A percentile compares a stretch with the other conserved stretches of the same genome.
Conservation (phyloP, 257 asterid species). For the Salvia rosmarinus region DNA sequence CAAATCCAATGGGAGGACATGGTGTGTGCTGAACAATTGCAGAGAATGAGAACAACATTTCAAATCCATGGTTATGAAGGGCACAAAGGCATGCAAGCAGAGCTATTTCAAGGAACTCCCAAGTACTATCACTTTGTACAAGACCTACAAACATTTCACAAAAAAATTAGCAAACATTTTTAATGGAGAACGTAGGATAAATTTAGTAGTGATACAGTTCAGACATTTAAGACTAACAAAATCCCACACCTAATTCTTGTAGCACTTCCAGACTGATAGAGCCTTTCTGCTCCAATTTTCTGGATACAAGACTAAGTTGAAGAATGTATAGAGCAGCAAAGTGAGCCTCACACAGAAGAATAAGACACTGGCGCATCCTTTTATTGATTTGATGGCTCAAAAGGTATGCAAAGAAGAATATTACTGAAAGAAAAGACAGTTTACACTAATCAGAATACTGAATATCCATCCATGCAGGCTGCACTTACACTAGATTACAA, state of each 20-base stretch:
- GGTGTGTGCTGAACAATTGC: conserved; percentile 87
- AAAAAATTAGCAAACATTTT: conserved; percentile 29
- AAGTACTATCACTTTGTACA: conserved; percentile 70
- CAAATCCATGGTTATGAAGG: conserved; percentile 89
- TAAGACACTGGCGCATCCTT: conserved; percentile 81
- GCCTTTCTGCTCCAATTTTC: conserved; percentile 66
- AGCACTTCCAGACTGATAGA: conserved; percentile 68
- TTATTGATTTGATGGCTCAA: conserved; percentile 71
- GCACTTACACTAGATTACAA: conserved; percentile 22
- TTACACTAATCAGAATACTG: conserved; percentile 41
- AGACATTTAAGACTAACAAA: conserved; percentile 36
- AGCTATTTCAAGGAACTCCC: conserved; percentile 88
- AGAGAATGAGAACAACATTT: conserved; percentile 88
- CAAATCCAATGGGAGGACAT: conserved; percentile 87
- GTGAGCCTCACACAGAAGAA: conserved; percentile 94
- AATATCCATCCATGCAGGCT: conserved; percentile 29
- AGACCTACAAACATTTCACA: conserved; percentile 68
- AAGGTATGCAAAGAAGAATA: conserved; percentile 86
- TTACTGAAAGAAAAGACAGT: conserved; percentile 65
- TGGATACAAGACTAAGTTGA: conserved; percentile 82
- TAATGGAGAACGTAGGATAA: conserved; percentile 30
- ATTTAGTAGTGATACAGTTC: conserved; percentile 26
- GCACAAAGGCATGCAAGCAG: conserved; percentile 95
- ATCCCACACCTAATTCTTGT: conserved; percentile 80
- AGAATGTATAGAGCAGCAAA: conserved; percentile 84